A percentile compares a stretch with the other conserved stretches of the same genome.
These are phyloP conservation scores for Saprolegnia parasitica DNA, from an alignment of 352 stramenopile species.

Conservation along the genomic window DNA sequence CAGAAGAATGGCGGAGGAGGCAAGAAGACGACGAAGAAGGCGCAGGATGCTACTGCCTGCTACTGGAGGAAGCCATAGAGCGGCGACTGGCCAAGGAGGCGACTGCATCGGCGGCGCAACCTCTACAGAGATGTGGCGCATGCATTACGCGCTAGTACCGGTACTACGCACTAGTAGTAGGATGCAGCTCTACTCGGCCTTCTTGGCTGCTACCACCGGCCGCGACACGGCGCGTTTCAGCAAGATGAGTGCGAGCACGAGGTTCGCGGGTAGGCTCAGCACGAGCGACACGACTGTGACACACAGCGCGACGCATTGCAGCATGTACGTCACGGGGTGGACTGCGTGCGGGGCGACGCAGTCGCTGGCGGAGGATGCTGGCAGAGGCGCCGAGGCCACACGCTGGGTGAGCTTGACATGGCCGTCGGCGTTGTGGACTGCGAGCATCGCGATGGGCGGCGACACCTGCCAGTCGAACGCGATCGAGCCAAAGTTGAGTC, in stretches of 20 bases:
- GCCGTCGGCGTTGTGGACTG: slow-evolving; percentile 32
- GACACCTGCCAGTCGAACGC: slow-evolving; percentile 83
- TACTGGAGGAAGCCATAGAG: no score
- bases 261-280: slow-evolving; percentile 21
- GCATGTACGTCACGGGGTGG: slow-evolving; percentile 23
- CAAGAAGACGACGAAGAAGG: no score
- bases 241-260: slow-evolving; percentile 30
- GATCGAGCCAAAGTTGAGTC: slow-evolving; percentile 91
- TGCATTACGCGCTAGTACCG: background rate
- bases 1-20: no score
- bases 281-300: slow-evolving; percentile 24
- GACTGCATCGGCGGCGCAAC: no score
- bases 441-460: slow-evolving; percentile 32
- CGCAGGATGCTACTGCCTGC: no score
- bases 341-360: slow-evolving; percentile 35
- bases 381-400: slow-evolving; percentile 31
- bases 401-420: slow-evolving; percentile 30
- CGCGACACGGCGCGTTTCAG: slow-evolving; percentile 21
- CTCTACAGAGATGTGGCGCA: no score
- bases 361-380: slow-evolving; percentile 11
- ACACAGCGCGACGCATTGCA: slow-evolving; percentile 24
- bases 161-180: background rate
- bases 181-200: slow-evolving; percentile 1
- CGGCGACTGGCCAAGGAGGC: no score
- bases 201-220: slow-evolving; percentile 26